A percentile compares a stretch with the other conserved stretches of the same genome.
These are phyloP conservation scores for Aureobasidium sp. DNA, from an alignment of 2,329 filamentous ascomycete species.

Conservation along the genomic window DNA sequence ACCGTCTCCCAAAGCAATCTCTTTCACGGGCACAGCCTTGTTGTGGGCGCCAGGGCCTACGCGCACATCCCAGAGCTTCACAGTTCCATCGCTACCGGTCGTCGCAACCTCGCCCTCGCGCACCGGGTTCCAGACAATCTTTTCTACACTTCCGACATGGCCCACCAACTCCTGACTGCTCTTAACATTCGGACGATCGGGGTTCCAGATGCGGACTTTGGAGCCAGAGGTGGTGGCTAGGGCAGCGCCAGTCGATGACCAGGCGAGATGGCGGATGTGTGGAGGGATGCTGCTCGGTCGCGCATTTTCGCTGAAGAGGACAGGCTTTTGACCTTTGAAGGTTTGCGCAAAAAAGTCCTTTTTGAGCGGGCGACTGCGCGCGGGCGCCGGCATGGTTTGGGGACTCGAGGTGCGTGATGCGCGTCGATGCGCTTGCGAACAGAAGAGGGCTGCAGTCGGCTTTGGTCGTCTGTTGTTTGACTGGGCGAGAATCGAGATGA, in stretches of 20 bases:
- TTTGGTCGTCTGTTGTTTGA: not conserved
- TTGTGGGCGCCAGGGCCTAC: constrained; percentile 40
- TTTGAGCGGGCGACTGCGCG: constrained; percentile 48
- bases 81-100: constrained; percentile 63
- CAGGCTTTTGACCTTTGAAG: constrained; percentile 61
- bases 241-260: constrained; percentile 77
- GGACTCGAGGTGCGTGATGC: not conserved
- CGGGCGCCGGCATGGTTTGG: constrained; percentile 30
- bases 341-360: constrained; percentile 62
- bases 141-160: constrained; percentile 53
- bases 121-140: constrained; percentile 68
- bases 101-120: constrained; percentile 72
- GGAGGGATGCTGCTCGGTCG: constrained; percentile 25
- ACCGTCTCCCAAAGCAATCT: constrained; percentile 45
- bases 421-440: constrained; percentile 1
- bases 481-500: not conserved
- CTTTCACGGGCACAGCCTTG: constrained; percentile 41
- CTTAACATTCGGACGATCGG: constrained; percentile 64
- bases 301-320: constrained; percentile 51
- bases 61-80: constrained; percentile 74
- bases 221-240: constrained; percentile 74
- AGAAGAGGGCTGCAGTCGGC: not conserved
- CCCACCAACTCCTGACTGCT: constrained; percentile 61
- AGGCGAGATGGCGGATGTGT: constrained; percentile 49
- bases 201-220: constrained; percentile 71